Evolutionary conservation across 2,329 filamentous ascomycete genomes (phyloP), one percentile per base, ranked within the genome.

Genomic region (Fusarium domesticum): DNA sequence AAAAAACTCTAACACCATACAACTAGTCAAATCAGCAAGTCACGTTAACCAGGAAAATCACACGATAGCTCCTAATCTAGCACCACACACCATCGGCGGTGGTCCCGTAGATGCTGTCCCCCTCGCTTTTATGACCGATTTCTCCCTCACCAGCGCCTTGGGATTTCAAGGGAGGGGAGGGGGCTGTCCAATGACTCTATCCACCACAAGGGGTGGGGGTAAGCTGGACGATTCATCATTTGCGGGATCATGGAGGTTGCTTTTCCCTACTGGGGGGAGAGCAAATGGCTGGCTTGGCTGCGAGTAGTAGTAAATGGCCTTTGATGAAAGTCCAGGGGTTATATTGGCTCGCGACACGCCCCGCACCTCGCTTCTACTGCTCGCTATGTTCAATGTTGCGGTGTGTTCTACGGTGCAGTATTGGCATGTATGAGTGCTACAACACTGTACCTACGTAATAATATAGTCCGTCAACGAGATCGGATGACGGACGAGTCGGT

Each of bases 401-500:
- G 46, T 50, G 53, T 56, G 52, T 47, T 45, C 42, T 34, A 45
- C 34, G 39, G 28, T 45, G 50, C 31, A 47, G 50, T 51, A 42
- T 47, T 41, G 33, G 44, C 33, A 37, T 37, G 18, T 5, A 48
- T 39, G 35, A n/a, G n/a, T n/a, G n/a, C n/a, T n/a, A n/a, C n/a
- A n/a, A n/a, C n/a, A n/a, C n/a, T n/a, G n/a, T n/a, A n/a, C n/a
- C n/a, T n/a, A n/a, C n/a, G n/a, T n/a, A n/a, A n/a, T n/a, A n/a
- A n/a, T n/a, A n/a, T n/a, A n/a, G n/a, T n/a, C n/a, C n/a, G n/a
- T n/a, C n/a, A n/a, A n/a, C n/a, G n/a, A n/a, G n/a, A n/a, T 40
- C 16, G 33, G 31, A 18, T 32, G 18, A 12, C 17, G n/a, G 43
- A 18, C 34, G 35, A 38, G 45, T 59, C 53, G 50, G 41, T 44